A percentile compares a stretch with the other conserved stretches of the same genome.
These are phyloP conservation scores for Oryza nivara DNA, from an alignment of 176 grass and related monocot genomes.

Conservation along the genomic window DNA sequence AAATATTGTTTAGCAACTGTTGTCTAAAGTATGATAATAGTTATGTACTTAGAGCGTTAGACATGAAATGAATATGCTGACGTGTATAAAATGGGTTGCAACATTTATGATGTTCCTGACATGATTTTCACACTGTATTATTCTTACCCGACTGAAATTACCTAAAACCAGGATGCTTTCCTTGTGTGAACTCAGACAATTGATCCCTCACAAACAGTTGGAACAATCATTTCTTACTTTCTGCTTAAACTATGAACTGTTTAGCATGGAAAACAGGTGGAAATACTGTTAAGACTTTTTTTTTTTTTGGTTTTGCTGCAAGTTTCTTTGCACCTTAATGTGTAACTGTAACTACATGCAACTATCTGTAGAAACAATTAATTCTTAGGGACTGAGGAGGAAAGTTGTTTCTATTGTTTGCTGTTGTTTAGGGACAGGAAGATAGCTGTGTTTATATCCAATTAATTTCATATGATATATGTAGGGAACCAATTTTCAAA, in stretches of 20 bases:
- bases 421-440: neutral
- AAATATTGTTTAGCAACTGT: neutral
- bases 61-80: neutral
- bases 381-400: neutral
- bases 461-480: constrained; percentile 26
- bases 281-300: neutral
- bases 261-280: neutral
- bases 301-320: neutral
- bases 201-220: neutral
- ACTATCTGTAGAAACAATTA: neutral
- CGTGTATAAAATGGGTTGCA: neutral
- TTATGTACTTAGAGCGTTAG: neutral
- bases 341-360: neutral
- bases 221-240: neutral
- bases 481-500: constrained; percentile 1
- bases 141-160: neutral
- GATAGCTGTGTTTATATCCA: neutral
- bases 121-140: neutral
- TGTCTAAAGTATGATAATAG: neutral
- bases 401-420: neutral
- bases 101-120: neutral
- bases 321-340: neutral
- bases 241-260: neutral
- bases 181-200: neutral
- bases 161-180: neutral